These are phyloP conservation scores for Lentinula boryana DNA, from an alignment of 768 basidiomycete genomes.

Conservation along the genomic window DNA sequence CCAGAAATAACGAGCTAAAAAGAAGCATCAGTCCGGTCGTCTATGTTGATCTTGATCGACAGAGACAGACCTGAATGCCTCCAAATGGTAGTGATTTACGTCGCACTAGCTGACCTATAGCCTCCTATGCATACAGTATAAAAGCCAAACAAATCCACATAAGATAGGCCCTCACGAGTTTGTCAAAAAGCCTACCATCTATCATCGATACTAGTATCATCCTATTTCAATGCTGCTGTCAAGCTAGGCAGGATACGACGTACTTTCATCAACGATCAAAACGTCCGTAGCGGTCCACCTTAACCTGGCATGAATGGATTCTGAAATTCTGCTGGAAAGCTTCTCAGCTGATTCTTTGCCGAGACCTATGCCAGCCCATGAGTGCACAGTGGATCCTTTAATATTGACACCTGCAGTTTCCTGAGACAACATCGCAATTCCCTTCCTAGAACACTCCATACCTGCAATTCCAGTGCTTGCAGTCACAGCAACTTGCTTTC, in stretches of 20 bases:
- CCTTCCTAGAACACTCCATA: background rate
- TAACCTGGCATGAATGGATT: slow-evolving; percentile 12
- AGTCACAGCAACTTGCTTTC: slow-evolving; percentile 44
- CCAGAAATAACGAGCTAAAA: slow-evolving; percentile 63
- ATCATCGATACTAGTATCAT: slow-evolving; percentile 61
- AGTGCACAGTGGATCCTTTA: slow-evolving; percentile 62
- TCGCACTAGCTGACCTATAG: slow-evolving; percentile 36
- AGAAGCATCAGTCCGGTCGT: background rate
- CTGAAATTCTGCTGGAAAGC: slow-evolving; percentile 30
- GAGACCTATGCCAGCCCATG: slow-evolving; percentile 58
- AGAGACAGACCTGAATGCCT: slow-evolving; percentile 49
- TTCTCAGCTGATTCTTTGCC: slow-evolving; percentile 43
- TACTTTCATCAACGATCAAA: slow-evolving; percentile 72
- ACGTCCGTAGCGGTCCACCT: slow-evolving; percentile 50
- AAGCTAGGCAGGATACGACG: slow-evolving; percentile 10
- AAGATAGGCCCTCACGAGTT: slow-evolving; percentile 36
- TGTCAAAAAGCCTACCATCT: slow-evolving; percentile 64
- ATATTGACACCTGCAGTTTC: slow-evolving; percentile 47
- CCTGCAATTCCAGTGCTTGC: slow-evolving; percentile 59
- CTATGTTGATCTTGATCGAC: background rate
- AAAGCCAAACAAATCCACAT: background rate
- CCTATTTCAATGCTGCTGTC: background rate
- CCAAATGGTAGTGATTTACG: slow-evolving; percentile 47
- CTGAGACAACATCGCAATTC: background rate
- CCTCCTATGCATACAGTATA: slow-evolving; percentile 29